These are phyloP conservation scores for Coemansia sp. DNA, from an alignment of 192 early-diverging fungal genomes.

Conservation along the genomic window DNA sequence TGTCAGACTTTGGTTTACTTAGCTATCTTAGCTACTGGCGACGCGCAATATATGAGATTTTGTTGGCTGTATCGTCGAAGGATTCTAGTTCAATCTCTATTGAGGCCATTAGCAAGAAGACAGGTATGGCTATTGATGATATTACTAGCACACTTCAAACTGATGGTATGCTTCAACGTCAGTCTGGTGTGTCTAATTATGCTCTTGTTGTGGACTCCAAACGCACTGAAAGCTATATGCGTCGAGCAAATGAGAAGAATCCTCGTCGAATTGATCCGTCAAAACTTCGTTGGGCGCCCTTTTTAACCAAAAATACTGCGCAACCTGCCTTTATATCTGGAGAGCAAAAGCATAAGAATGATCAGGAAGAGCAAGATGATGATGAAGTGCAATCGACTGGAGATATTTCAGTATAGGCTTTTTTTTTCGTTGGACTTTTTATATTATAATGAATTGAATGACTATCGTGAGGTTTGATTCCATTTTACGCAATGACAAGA, in stretches of 20 bases:
- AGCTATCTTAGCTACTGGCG: constrained; percentile 92
- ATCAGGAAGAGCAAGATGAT: background rate
- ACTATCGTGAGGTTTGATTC: too few relatives aligned
- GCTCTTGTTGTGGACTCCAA: constrained; percentile 52
- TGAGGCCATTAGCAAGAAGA: constrained; percentile 61
- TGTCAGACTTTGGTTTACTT: constrained; percentile 84
- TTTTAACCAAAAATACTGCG: constrained; percentile 48
- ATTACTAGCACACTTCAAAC: constrained; percentile 74
- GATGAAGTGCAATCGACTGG: constrained; percentile 1
- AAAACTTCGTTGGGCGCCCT: constrained; percentile 71
- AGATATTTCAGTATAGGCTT: constrained; percentile 7
- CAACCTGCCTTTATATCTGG: background rate
- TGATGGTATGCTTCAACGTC: constrained; percentile 45
- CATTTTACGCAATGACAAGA: too few relatives aligned
- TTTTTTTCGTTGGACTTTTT: background rate
- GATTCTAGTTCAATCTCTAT: constrained; percentile 23
- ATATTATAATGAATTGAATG: too few relatives aligned
- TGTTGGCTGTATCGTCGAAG: constrained; percentile 44
- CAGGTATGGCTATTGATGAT: constrained; percentile 80
- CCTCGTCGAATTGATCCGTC: constrained; percentile 56
- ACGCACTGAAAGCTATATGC: constrained; percentile 49
- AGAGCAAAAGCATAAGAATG: background rate
- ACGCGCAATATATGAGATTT: constrained; percentile 64
- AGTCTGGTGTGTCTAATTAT: constrained; percentile 32
- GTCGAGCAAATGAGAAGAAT: constrained; percentile 54